Conservation (phyloP, 176 grass and related monocot genomes). For the Aegilops speltoides region DNA sequence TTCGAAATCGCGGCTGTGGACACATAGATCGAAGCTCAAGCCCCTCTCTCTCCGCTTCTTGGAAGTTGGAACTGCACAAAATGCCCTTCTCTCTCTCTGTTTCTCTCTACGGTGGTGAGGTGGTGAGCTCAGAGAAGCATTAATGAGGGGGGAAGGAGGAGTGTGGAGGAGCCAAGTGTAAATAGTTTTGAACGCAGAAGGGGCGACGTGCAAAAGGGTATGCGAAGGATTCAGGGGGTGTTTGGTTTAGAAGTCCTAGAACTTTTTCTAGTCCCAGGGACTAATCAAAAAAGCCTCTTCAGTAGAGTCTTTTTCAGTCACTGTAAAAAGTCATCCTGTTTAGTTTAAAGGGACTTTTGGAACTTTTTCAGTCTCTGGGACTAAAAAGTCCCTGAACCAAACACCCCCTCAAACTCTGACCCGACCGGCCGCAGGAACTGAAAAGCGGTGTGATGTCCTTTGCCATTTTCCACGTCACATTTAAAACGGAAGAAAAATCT, state of each 20-base stretch:
- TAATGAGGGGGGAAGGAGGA: slow-evolving; percentile 17
- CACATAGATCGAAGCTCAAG: slow-evolving; percentile 20
- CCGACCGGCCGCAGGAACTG: slow-evolving; percentile 26
- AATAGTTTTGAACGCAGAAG: slow-evolving; percentile 36
- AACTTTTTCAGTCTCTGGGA: too few species aligned
- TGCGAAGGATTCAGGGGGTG: neutral
- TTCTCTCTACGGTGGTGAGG: neutral
- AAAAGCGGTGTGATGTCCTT: slow-evolving; percentile 31
- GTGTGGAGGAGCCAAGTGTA: neutral
- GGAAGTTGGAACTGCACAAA: slow-evolving; percentile 16
- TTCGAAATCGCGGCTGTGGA: neutral
- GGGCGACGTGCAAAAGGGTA: neutral
- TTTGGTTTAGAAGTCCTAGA: too few species aligned
- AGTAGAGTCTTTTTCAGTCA: too few species aligned
- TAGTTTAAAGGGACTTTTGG: too few species aligned
- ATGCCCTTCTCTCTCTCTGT: neutral
- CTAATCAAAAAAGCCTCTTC: too few species aligned
- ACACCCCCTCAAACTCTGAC: slow-evolving; percentile 50
- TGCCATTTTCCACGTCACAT: slow-evolving; percentile 7
- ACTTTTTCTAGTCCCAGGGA: too few species aligned
- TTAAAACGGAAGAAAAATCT: neutral
- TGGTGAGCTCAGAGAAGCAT: slow-evolving; percentile 40
- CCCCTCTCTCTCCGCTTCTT: slow-evolving; percentile 10
- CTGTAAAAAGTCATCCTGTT: too few species aligned
- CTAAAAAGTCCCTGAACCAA: too few species aligned